Conservation (phyloP, 2,329 filamentous ascomycete genomes). For the Ascochyta lentis region DNA sequence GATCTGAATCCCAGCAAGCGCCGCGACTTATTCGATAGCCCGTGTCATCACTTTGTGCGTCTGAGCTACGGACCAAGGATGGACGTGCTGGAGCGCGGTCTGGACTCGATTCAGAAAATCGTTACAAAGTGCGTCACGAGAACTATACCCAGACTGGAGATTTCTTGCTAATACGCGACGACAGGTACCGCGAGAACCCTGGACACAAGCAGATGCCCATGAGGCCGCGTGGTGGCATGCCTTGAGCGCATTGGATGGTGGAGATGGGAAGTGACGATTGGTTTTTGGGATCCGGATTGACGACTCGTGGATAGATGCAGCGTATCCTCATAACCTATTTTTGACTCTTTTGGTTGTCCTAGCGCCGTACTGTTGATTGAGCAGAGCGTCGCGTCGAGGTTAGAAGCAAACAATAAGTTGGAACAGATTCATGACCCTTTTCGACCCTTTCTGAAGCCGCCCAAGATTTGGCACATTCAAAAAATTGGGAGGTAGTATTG, state of each 20-base stretch:
- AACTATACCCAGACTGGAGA: neutral
- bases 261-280: no score
- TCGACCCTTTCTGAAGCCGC: no score
- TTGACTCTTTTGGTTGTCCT: no score
- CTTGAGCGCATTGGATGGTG: neutral
- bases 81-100: constrained; percentile 49
- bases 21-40: constrained; percentile 90
- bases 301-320: no score
- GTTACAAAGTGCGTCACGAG: constrained; percentile 47
- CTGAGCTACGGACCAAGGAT: constrained; percentile 51
- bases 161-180: neutral
- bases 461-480: no score
- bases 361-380: no score
- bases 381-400: no score
- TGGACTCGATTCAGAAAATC: constrained; percentile 50
- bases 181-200: constrained; percentile 19
- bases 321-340: no score
- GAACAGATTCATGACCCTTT: no score
- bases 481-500: no score
- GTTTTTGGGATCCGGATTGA: no score
- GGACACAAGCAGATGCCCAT: constrained; percentile 12
- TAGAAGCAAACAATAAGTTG: no score
- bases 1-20: constrained; percentile 90
- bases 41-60: constrained; percentile 71
- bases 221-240: constrained; percentile 14